These are phyloP conservation scores for Diospyros kaki DNA, from an alignment of 148 eudicot genomes.

Conservation along the genomic window DNA sequence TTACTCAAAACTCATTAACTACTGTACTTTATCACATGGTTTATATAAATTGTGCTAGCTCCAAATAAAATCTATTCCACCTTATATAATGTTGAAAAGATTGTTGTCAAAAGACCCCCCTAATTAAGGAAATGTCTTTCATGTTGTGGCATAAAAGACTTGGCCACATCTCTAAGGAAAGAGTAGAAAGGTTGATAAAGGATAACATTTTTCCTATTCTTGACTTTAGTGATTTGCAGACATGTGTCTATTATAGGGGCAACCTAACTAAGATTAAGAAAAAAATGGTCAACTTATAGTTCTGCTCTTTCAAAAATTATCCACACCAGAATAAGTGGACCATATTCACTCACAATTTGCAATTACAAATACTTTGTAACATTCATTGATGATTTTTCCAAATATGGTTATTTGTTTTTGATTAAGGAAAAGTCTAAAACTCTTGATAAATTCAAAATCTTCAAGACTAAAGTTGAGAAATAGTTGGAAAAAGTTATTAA, in stretches of 20 bases:
- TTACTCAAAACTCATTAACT: too few relatives aligned
- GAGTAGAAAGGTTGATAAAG: neutral
- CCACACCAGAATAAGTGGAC: neutral
- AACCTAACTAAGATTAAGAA: neutral
- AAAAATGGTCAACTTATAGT: neutral
- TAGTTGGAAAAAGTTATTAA: neutral
- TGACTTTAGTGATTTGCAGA: neutral
- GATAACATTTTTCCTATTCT: neutral
- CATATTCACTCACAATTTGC: neutral
- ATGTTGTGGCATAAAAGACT: neutral
- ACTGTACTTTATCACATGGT: neutral
- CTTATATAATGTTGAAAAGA: neutral
- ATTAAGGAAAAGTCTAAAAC: neutral
- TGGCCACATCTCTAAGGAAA: neutral
- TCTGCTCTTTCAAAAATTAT: neutral
- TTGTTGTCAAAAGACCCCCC: neutral
- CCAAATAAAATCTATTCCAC: neutral
- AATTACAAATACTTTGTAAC: neutral
- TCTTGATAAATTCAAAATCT: neutral
- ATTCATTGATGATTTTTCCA: neutral
- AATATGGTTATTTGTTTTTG: neutral
- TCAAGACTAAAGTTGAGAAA: neutral
- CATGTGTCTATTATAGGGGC: neutral
- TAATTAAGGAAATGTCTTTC: neutral
- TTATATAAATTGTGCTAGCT: neutral